Evolutionary conservation across 2,329 filamentous ascomycete species (phyloP).

Genomic region (Corinectria fuckeliana): DNA sequence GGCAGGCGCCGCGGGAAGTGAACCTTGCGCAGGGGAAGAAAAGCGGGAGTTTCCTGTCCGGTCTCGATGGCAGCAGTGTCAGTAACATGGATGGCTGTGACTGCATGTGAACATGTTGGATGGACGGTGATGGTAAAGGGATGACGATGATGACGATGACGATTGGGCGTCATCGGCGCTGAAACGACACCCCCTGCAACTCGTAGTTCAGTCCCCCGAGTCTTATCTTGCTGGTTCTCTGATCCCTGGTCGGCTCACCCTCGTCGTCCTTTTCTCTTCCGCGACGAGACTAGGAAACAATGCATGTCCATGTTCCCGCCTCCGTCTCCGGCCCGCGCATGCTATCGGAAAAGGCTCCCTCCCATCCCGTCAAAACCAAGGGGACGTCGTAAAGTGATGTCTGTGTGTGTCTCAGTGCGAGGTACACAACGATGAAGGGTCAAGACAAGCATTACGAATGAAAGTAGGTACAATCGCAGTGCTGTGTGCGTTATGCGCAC

Average conservation of each 20-base stretch:
- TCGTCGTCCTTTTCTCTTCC: background rate
- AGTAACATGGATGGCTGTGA: background rate
- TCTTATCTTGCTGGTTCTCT: background rate
- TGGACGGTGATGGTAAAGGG: background rate
- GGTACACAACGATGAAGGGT: background rate
- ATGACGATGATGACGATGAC: background rate
- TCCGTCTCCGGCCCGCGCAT: slow-evolving; percentile 12
- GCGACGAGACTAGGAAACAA: background rate
- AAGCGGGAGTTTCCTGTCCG: background rate
- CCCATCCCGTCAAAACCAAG: background rate
- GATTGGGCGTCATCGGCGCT: background rate
- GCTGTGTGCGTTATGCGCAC: background rate
- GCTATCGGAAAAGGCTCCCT: background rate
- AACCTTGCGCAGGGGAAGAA: slow-evolving; percentile 14
- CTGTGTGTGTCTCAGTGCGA: background rate
- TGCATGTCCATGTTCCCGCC: slow-evolving; percentile 12
- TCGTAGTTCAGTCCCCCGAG: no score
- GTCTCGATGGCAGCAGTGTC: background rate
- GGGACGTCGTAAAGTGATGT: background rate
- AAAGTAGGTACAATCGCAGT: no score
- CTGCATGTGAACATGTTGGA: background rate
- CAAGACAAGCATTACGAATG: no score
- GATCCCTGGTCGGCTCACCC: no score
- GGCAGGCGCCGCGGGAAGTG: background rate
- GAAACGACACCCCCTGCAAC: background rate